Evolutionary conservation across 2,329 filamentous ascomycete species (phyloP).

Genomic region (Scopulariopsis brevicaulis): DNA sequence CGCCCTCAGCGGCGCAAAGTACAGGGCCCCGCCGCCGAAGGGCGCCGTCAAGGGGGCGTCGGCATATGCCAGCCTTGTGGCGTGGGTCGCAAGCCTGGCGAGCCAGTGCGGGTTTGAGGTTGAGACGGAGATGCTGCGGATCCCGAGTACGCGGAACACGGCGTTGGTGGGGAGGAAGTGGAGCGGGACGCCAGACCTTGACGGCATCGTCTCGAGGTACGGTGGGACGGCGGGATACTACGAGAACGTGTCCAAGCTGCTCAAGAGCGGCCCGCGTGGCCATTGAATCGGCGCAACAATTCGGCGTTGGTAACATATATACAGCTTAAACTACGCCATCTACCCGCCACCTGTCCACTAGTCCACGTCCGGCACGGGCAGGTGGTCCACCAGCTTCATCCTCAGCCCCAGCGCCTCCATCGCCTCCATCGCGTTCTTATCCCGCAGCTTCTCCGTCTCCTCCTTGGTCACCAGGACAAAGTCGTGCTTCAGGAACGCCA

Average conservation of each 20-base stretch:
- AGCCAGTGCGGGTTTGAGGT: slow-evolving; percentile 61
- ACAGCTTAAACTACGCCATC: neutral
- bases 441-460: slow-evolving; percentile 55
- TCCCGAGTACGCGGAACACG: slow-evolving; percentile 84
- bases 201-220: slow-evolving; percentile 33
- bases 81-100: slow-evolving; percentile 63
- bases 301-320: neutral
- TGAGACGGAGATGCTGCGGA: slow-evolving; percentile 78
- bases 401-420: slow-evolving; percentile 54
- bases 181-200: slow-evolving; percentile 23
- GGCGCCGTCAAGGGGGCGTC: slow-evolving; percentile 44
- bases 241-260: slow-evolving; percentile 49
- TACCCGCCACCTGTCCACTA: neutral
- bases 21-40: slow-evolving; percentile 52
- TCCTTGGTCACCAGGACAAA: slow-evolving; percentile 67
- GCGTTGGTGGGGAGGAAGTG: slow-evolving; percentile 58
- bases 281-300: slow-evolving; percentile 17
- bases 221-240: slow-evolving; percentile 46
- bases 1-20: slow-evolving; percentile 62
- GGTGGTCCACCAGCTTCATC: slow-evolving; percentile 63
- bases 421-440: slow-evolving; percentile 52
- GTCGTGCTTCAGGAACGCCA: slow-evolving; percentile 55
- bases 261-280: slow-evolving; percentile 32
- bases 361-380: slow-evolving; percentile 61
- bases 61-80: slow-evolving; percentile 73